Percentiles rank a stretch among this genome's conserved stretches.
Conservation (phyloP, 169 alveolate genomes). For the Amoebophrya sp. region DNA sequence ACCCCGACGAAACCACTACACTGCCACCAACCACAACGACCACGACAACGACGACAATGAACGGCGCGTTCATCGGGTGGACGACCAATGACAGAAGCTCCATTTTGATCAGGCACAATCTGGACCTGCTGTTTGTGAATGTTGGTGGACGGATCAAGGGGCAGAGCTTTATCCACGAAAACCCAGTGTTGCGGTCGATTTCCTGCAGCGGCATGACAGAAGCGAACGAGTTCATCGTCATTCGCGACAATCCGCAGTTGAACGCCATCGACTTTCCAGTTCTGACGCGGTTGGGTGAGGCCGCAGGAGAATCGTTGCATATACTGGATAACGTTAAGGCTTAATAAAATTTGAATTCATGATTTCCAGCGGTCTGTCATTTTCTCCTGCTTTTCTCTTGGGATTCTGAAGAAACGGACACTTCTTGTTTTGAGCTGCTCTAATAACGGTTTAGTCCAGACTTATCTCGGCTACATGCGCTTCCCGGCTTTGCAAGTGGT, state of each 20-base stretch:
- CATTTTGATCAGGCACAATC: not conserved
- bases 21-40: not conserved
- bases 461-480: not conserved
- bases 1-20: not conserved
- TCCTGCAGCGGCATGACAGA: not conserved
- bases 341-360: too few species aligned
- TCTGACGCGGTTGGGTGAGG: too few species aligned
- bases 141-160: not conserved
- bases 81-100: not conserved
- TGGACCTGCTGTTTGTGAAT: not conserved
- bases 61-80: not conserved
- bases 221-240: not conserved
- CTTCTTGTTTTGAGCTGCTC: not conserved
- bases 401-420: not conserved
- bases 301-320: too few species aligned
- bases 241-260: not conserved
- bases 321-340: too few species aligned
- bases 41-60: not conserved
- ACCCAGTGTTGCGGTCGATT: not conserved
- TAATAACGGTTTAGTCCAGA: not conserved
- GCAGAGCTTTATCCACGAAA: not conserved
- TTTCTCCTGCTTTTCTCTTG: too few species aligned
- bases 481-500: not conserved
- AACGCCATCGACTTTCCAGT: not conserved
- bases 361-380: too few species aligned